Base-by-base conservation (phyloP, 2,329 filamentous ascomycete genomes). In the Aspergillus fructus region DNA sequence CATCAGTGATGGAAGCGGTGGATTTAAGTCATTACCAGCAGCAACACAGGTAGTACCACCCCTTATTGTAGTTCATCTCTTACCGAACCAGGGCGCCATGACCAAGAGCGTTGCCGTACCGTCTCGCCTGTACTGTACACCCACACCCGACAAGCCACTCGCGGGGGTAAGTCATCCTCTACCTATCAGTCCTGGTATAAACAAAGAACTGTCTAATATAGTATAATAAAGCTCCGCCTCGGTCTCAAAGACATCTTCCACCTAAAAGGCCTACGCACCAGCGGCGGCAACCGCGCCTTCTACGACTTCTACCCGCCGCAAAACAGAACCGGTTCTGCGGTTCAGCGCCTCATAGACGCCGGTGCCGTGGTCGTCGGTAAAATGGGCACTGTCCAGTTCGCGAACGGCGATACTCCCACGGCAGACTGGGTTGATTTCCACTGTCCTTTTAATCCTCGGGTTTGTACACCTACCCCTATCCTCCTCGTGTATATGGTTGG, bases 211-310 rank as follows among this genome's bases (percentile, higher is more conserved):
- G 13, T n/a, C 17, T 6, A 15, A 34, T 8, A 5, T 11, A 15
- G 5, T 4, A 21, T 21, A 21, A 4, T 21, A 4, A 3, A 48
- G 46, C 41, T 66, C 3, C 79, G 86, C 17, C 68, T 88, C 0
- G 85, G 80, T 0, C 77, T 88, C 54, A 89, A 89, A 67, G 86
- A 89, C 62, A 83, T 87, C 47, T 85, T 79, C 64, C 77, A 85
- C 60, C 70, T 88, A 40, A 77, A 79, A 21, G 86, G 86, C 2
- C 69, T 86, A 0, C 77, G 78, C 12, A 86, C 83, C 0, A 78
- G 78, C 1, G 76, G 82, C 33, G 86, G 85, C 0, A 87, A 85
- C 27, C 75, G 82, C 33, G 81, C 85, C 2, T 89, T 82, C 77
- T 80, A 79, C 21, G 72, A 80, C 34, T 69, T 88, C 3, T 82